These are phyloP conservation scores for Nannochloropsis gaditana DNA, from an alignment of 108 stramenopile species.

Conservation along the genomic window DNA sequence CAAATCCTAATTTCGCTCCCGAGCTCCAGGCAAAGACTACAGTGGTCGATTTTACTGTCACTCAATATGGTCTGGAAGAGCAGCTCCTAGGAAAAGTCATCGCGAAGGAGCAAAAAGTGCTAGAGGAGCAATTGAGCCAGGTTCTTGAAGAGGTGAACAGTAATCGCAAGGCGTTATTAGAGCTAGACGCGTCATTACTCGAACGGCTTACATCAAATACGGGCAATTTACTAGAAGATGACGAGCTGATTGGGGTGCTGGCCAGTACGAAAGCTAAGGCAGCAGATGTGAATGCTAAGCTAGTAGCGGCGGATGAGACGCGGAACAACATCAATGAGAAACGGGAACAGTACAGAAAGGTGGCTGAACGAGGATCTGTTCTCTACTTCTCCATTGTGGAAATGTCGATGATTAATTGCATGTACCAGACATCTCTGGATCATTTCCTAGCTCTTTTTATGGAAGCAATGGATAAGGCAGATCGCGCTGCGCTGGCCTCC, in stretches of 20 bases:
- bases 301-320: constrained; percentile 75
- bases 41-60: constrained; percentile 82
- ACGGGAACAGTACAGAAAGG: constrained; percentile 81
- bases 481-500: constrained; percentile 69
- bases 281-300: constrained; percentile 75
- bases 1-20: constrained; percentile 80
- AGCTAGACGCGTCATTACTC: constrained; percentile 71
- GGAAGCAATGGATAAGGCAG: constrained; percentile 74
- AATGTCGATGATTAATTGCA: constrained; percentile 72
- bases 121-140: constrained; percentile 81
- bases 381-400: constrained; percentile 86
- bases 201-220: constrained; percentile 74
- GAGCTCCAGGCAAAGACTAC: constrained; percentile 89
- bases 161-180: constrained; percentile 75
- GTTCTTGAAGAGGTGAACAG: constrained; percentile 80
- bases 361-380: constrained; percentile 75
- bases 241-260: constrained; percentile 76
- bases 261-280: constrained; percentile 83
- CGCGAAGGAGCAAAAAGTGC: constrained; percentile 78
- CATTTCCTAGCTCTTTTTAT: constrained; percentile 80
- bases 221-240: constrained; percentile 77
- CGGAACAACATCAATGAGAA: constrained; percentile 75
- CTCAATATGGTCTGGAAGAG: constrained; percentile 81
- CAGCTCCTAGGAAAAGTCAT: constrained; percentile 84
- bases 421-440: constrained; percentile 82